phyloP scores from a whole-genome alignment of 2,329 filamentous ascomycete species.

The Coleophoma eucalyptorum region DNA sequence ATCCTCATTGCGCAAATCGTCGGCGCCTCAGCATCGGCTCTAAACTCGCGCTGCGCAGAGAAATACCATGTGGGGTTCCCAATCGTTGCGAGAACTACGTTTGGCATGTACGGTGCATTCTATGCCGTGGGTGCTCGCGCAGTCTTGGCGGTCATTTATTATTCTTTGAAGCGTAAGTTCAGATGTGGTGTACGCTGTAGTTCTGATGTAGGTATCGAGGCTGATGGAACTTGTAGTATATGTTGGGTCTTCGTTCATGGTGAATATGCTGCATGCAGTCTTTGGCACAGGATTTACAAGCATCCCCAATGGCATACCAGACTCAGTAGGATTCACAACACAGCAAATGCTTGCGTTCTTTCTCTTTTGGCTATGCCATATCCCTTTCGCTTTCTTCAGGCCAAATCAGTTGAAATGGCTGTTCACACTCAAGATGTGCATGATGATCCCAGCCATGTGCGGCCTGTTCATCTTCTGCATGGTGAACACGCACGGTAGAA shows the following conservation, averaged over 20 bases:
- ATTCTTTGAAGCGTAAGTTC: constrained; percentile 60
- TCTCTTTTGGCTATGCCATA: constrained; percentile 32
- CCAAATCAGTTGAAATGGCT: constrained; percentile 32
- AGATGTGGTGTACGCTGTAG: constrained; percentile 26
- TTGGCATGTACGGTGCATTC: constrained; percentile 36
- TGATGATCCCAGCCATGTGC: constrained; percentile 28
- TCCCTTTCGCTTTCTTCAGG: constrained; percentile 21
- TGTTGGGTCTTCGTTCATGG: constrained; percentile 21
- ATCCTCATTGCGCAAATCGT: constrained; percentile 35
- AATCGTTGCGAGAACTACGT: constrained; percentile 17
- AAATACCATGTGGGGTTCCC: constrained; percentile 33
- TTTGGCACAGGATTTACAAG: constrained; percentile 25
- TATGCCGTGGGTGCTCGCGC: constrained; percentile 30
- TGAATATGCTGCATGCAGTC: constrained; percentile 29
- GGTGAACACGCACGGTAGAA: constrained; percentile 26
- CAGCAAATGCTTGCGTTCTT: constrained; percentile 30
- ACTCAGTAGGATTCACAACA: constrained; percentile 28
- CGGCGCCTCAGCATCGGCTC: constrained; percentile 32
- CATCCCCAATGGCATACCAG: constrained; percentile 28
- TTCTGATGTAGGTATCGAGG: not conserved
- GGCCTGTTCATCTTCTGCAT: constrained; percentile 32
- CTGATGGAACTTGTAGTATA: constrained; percentile 12
- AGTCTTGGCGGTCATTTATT: constrained; percentile 44
- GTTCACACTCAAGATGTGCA: constrained; percentile 35
- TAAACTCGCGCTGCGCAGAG: constrained; percentile 34